Base-by-base conservation (phyloP, 1,139 yeast genomes). In the Candida buenavistaensis region DNA sequence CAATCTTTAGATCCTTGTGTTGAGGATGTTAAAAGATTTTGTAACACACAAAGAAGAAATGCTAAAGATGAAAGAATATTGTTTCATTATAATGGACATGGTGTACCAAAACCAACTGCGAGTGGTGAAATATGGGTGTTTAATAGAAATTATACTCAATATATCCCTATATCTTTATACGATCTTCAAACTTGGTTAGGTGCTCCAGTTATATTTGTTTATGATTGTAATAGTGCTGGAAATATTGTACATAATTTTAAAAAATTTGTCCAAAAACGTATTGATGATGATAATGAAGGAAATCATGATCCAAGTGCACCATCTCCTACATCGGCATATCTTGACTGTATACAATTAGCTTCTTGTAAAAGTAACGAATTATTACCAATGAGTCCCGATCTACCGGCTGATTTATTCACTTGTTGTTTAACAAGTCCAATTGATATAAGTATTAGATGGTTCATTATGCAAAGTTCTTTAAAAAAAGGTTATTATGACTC, bases 51-150 rank as follows among this genome's bases (percentile, higher is more conserved):
- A 43, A 69, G 98, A 48, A 72, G 97, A 38, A 85, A 86, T 39
- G 96, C 97, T 4, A 86, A 92, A 52, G 97, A 92, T 44, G 90
- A 83, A 53, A 72, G 98, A 36, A 84, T 90, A 8, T 59, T 92
- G 35, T 92, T 92, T 58, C 98, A 94, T 56, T 92, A 94, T 57
- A 92, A 92, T 52, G 99, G 99, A 3, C 99, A 92, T 54, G 99
- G 99, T 12, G 99, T 92, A 2, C 99, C 99, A 0, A 89, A 89
- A 47, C 98, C 99, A 1, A 94, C 98, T 0, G 80, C 89, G 19
- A 80, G 90, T 36, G 99, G 99, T n/a, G 99, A 92, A 54, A 88
- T 92, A 14, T 92, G 99, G 99, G 97, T 94, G 11, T 92, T 92
- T 63, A 92, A 92, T 58, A 69, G 97, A 48, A 96, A 96, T 1